These are phyloP conservation scores for slime mould (Dictyostelium discoideum) DNA, from an alignment of 78 protist genomes.

Conservation along the genomic window DNA sequence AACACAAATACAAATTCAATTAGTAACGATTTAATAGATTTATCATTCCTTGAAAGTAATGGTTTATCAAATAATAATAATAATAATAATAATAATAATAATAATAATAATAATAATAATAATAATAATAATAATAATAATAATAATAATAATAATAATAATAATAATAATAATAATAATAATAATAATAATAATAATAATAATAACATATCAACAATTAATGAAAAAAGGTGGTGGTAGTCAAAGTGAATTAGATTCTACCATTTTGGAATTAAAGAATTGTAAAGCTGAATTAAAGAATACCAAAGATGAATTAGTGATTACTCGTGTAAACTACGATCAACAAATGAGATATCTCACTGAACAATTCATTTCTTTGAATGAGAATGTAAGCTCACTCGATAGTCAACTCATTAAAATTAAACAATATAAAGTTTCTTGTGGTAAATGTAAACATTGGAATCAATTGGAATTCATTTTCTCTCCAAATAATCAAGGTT, in stretches of 20 bases:
- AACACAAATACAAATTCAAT: neutral
- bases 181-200: too few relatives aligned
- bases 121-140: too few relatives aligned
- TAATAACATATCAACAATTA: conserved; percentile 27
- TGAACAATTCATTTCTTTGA: conserved; percentile 66
- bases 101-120: neutral
- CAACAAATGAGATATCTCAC: conserved; percentile 63
- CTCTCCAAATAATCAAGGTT: conserved; percentile 34
- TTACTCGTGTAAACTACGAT: conserved; percentile 70
- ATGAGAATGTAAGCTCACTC: conserved; percentile 36
- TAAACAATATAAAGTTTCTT: conserved; percentile 65
- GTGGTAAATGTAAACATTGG: conserved; percentile 75
- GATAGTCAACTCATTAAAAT: conserved; percentile 57
- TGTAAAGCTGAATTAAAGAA: neutral
- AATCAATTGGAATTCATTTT: conserved; percentile 51
- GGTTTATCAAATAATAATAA: neutral
- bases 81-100: neutral
- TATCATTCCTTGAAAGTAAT: neutral
- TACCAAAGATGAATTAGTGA: conserved; percentile 61
- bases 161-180: too few relatives aligned
- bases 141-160: too few relatives aligned
- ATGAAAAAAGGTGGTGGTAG: conserved; percentile 48
- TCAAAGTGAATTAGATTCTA: neutral
- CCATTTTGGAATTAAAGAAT: conserved; percentile 15
- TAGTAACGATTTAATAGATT: conserved; percentile 5